A percentile compares a stretch with the other conserved stretches of the same genome.
Evolutionary conservation across 805 yeast species (phyloP).

Genomic region (Hanseniaspora hatyaiensis): DNA sequence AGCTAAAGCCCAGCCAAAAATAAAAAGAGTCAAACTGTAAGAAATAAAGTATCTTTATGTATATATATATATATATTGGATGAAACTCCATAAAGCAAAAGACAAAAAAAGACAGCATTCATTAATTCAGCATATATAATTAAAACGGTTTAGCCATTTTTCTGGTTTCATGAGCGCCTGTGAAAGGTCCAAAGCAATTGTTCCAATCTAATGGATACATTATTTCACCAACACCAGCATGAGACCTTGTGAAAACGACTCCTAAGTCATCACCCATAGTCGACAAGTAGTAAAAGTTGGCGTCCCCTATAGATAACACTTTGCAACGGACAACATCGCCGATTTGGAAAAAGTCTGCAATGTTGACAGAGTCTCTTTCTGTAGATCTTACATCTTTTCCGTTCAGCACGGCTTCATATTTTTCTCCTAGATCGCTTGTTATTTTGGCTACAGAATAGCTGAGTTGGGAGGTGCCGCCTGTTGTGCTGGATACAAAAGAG

Average conservation of each 20-base stretch:
- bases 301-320: slow-evolving; percentile 82
- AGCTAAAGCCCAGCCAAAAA: slow-evolving; percentile 27
- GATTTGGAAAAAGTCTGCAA: slow-evolving; percentile 70
- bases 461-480: slow-evolving; percentile 47
- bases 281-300: slow-evolving; percentile 74
- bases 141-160: slow-evolving; percentile 85
- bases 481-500: slow-evolving; percentile 31
- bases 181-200: slow-evolving; percentile 68
- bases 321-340: slow-evolving; percentile 85
- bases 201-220: slow-evolving; percentile 94
- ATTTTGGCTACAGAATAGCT: slow-evolving; percentile 35
- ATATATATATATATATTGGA: too few relatives aligned
- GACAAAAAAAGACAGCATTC: slow-evolving; percentile 60
- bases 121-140: slow-evolving; percentile 54
- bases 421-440: slow-evolving; percentile 72
- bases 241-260: slow-evolving; percentile 72
- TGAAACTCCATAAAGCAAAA: slow-evolving; percentile 58
- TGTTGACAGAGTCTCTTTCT: slow-evolving; percentile 75
- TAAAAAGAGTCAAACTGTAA: slow-evolving; percentile 27
- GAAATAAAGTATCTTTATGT: too few relatives aligned
- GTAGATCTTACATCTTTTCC: slow-evolving; percentile 83
- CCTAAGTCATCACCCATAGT: slow-evolving; percentile 90
- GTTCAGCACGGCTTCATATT: slow-evolving; percentile 75
- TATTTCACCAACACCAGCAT: slow-evolving; percentile 54
- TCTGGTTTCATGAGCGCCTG: slow-evolving; percentile 66